Conservation (phyloP, 2,329 filamentous ascomycete species). For the Periconia macrospinosa region DNA sequence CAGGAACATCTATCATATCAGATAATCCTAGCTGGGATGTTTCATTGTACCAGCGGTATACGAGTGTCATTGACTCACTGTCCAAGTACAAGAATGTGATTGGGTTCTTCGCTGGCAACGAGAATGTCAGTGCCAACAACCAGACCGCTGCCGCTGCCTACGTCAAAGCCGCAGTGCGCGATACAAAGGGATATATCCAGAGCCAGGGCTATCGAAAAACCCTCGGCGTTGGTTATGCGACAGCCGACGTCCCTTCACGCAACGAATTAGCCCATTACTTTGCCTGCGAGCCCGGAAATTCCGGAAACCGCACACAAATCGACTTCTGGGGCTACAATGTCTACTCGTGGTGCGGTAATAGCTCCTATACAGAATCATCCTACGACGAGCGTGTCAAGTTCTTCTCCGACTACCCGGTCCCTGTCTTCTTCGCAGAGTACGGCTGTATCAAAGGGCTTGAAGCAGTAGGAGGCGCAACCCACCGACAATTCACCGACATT, state of each 20-base stretch:
- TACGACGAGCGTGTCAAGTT: conserved; percentile 82
- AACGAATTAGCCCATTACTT: conserved; percentile 86
- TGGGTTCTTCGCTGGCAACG: conserved; percentile 98
- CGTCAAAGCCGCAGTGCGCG: conserved; percentile 95
- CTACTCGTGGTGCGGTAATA: conserved; percentile 96
- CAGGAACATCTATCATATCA: conserved; percentile 75
- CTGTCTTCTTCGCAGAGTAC: conserved; percentile 98
- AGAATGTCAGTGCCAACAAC: conserved; percentile 84
- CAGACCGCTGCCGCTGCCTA: conserved; percentile 90
- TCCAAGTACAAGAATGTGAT: conserved; percentile 85
- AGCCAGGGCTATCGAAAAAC: conserved; percentile 67
- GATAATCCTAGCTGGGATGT: conserved; percentile 77
- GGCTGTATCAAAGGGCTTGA: conserved; percentile 71
- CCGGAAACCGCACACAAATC: conserved; percentile 60
- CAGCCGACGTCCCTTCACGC: conserved; percentile 88
- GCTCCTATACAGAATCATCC: conserved; percentile 72
- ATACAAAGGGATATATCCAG: conserved; percentile 91
- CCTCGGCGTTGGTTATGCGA: conserved; percentile 91
- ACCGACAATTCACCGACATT: conserved; percentile 84
- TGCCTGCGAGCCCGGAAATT: conserved; percentile 69
- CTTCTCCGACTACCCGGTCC: conserved; percentile 86
- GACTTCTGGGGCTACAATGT: conserved; percentile 99
- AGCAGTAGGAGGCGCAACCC: conserved; percentile 43
- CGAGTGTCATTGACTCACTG: conserved; percentile 77
- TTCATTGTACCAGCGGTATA: conserved; percentile 79